Base-by-base conservation (phyloP, 768 basidiomycete genomes). In the Pleurotus citrinopileatus region DNA sequence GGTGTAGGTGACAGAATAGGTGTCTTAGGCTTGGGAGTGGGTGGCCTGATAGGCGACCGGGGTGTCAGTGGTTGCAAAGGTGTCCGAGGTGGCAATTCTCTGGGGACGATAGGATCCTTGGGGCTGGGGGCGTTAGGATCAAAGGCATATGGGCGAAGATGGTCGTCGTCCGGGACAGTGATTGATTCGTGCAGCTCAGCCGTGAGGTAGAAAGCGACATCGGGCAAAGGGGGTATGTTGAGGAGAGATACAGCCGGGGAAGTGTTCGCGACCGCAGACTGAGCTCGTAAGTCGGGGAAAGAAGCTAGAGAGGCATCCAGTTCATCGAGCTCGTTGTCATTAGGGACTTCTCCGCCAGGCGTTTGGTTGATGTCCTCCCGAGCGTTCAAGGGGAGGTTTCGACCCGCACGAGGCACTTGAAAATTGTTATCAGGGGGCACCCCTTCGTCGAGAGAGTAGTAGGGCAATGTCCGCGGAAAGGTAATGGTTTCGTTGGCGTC, bases 121-220 rank as follows among this genome's bases (percentile, higher is more conserved):
- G 48, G 34, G 32, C 48, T 51, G 8, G 48, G 48, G 12, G 48
- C 48, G 22, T 51, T 51, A 20, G 48, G 34, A 23, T 51, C 48
- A 23, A 38, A 51, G 6, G 19, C 12, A 3, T 20, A 13, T 27
- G 26, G 45, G 15, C 28, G 29, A 20, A 22, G 29, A 12, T 15
- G n/a, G 9, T 28, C 15, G 19, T 37, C 37, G 8, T 1, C 38
- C 7, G 38, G 17, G 17, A 19, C 15, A 7, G 12, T 19, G 19
- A 7, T 13, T 9, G 38, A 17, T 34, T 51, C 29, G 15, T 9
- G 29, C 20, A 19, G 4, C 29, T 17, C 20, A 22, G 32, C 19
- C n/a, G 34, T 34, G 10, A 34, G 48, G 17, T 12, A 22, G 9
- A 51, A 51, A 4, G 19, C 20, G 8, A 28, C 32, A n/a, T 15